Percentiles rank a stretch among this genome's conserved stretches.
Evolutionary conservation across 441 rosid genomes (phyloP).

Genomic region (Adansonia rubrostipa): DNA sequence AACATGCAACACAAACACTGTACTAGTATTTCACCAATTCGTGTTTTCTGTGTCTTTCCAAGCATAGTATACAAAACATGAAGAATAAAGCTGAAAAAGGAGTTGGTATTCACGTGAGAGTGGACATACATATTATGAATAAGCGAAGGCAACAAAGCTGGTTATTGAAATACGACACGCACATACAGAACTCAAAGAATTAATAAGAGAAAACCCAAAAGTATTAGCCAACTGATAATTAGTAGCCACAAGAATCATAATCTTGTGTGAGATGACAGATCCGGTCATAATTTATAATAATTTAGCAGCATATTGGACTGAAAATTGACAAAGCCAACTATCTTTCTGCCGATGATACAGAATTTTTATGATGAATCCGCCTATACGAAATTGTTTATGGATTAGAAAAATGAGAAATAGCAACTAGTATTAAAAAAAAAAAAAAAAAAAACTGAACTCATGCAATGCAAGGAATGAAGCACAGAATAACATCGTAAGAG

Average conservation of each 20-base stretch:
- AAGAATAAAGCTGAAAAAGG: neutral
- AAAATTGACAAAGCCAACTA: neutral
- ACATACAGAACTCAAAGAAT: neutral
- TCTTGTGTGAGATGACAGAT: conserved; percentile 24
- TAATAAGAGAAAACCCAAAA: neutral
- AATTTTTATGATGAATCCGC: neutral
- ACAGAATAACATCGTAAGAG: conserved; percentile 16
- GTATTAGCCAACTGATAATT: neutral
- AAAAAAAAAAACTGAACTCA: too few species aligned
- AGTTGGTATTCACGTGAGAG: neutral
- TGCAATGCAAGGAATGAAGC: too few species aligned
- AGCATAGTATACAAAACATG: neutral
- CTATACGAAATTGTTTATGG: neutral
- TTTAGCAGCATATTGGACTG: neutral
- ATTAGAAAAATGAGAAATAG: neutral
- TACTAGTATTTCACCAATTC: neutral
- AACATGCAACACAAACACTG: neutral
- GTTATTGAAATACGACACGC: neutral
- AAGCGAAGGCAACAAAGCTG: neutral
- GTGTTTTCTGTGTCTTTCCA: neutral
- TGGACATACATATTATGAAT: neutral
- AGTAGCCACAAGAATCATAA: conserved; percentile 15
- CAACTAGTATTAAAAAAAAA: neutral
- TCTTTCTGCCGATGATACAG: conserved; percentile 19
- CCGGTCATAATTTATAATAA: conserved; percentile 1